Conservation (phyloP, 306 rosid species). For the Cicer yamashitae region DNA sequence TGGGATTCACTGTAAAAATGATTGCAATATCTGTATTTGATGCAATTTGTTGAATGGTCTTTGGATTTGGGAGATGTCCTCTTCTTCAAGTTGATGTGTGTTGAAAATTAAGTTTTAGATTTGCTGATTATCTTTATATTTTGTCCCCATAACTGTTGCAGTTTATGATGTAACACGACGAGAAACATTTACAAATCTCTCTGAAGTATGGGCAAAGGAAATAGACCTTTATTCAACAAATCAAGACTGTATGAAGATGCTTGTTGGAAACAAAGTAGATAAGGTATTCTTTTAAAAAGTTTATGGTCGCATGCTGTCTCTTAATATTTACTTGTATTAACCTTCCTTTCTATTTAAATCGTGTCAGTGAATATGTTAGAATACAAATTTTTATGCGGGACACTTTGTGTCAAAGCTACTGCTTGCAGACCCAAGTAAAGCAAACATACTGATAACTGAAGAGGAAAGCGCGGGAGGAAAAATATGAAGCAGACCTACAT, state of each 20-base stretch:
- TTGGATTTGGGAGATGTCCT: conserved; percentile 34
- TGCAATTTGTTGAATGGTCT: conserved; percentile 33
- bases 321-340: not conserved
- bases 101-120: conserved; percentile 29
- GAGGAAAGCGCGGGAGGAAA: conserved; percentile 77
- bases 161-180: conserved; percentile 95
- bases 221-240: conserved; percentile 92
- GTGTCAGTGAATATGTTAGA: not conserved
- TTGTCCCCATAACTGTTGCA: conserved; percentile 45
- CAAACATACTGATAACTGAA: conserved; percentile 69
- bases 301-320: conserved; percentile 17
- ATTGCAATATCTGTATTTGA: conserved; percentile 15
- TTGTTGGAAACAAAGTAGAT: conserved; percentile 97
- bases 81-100: conserved; percentile 15
- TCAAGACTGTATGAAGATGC: conserved; percentile 98
- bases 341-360: conserved; percentile 8
- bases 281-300: conserved; percentile 65
- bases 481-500: conserved; percentile 63
- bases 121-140: conserved; percentile 34
- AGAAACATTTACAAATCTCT: conserved; percentile 90
- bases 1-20: not conserved
- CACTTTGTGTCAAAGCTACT: conserved; percentile 74
- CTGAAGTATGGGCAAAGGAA: conserved; percentile 96
- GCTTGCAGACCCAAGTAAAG: conserved; percentile 74
- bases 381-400: conserved; percentile 53